Conservation (phyloP, 2,329 filamentous ascomycete genomes). For the Onygenales sp. region DNA sequence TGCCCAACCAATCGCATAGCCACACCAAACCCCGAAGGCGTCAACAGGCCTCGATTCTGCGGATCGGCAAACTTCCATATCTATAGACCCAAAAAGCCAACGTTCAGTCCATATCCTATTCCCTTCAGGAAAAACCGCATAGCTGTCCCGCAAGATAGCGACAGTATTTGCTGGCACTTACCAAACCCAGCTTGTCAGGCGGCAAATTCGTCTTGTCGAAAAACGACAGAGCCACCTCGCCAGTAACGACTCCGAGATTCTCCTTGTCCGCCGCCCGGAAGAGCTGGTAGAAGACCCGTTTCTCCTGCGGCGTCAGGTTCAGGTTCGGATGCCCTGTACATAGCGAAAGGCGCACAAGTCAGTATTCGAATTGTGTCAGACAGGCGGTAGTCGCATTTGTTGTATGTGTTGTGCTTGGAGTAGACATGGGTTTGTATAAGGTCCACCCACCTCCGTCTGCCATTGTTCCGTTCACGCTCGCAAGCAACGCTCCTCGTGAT, state of each 20-base stretch:
- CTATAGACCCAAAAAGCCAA: slow-evolving; percentile 36
- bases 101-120: not conserved
- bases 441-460: not conserved
- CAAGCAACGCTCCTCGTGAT: not conserved
- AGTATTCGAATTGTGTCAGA: not conserved
- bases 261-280: slow-evolving; percentile 91
- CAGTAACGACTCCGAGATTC: slow-evolving; percentile 84
- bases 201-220: slow-evolving; percentile 92
- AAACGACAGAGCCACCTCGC: slow-evolving; percentile 92
- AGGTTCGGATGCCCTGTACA: slow-evolving; percentile 50
- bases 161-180: slow-evolving; percentile 35
- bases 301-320: slow-evolving; percentile 85
- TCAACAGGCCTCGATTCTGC: slow-evolving; percentile 90
- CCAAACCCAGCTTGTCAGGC: slow-evolving; percentile 77
- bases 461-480: not conserved
- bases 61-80: slow-evolving; percentile 99
- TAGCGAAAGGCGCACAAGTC: not conserved
- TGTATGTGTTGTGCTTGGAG: not conserved
- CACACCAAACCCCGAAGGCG: slow-evolving; percentile 84
- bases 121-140: not conserved
- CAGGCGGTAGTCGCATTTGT: not conserved
- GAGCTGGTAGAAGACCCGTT: slow-evolving; percentile 83
- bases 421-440: not conserved
- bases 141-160: not conserved
- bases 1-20: slow-evolving; percentile 92